Evolutionary conservation across 371 early-diverging fungal genomes (phyloP).

Genomic region (Mucor ambiguus): DNA sequence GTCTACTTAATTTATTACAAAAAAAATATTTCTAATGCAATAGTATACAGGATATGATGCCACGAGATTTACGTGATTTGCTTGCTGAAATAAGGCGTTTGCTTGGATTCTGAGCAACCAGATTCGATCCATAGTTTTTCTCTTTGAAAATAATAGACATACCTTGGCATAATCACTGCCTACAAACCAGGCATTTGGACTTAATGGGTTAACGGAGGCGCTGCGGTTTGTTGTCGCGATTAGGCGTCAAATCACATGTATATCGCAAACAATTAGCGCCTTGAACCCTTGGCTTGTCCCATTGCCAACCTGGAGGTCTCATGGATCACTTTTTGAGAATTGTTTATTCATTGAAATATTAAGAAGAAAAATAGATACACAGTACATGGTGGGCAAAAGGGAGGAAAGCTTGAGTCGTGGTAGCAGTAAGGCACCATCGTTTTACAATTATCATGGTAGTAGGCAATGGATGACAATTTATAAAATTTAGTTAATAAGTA

Average conservation of each 20-base stretch:
- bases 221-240: background rate
- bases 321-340: background rate
- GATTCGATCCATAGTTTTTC: too few relatives aligned
- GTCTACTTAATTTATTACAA: too few relatives aligned
- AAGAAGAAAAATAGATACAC: background rate
- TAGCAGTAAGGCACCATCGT: background rate
- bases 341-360: background rate
- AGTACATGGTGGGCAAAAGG: background rate
- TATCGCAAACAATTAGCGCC: background rate
- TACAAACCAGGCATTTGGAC: background rate
- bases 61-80: too few relatives aligned
- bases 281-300: background rate
- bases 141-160: too few relatives aligned
- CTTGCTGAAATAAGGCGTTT: too few relatives aligned
- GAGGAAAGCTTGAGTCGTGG: background rate
- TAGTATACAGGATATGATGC: too few relatives aligned
- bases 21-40: too few relatives aligned
- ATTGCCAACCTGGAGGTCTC: background rate
- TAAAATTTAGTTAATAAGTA: slow-evolving; percentile 5
- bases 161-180: background rate
- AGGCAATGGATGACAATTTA: background rate
- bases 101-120: too few relatives aligned
- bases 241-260: background rate
- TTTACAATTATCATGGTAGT: slow-evolving; percentile 1
- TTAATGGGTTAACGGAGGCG: background rate